Evolutionary conservation across 208 protist genomes (phyloP).

Genomic region (Leptomonas seymouri): DNA sequence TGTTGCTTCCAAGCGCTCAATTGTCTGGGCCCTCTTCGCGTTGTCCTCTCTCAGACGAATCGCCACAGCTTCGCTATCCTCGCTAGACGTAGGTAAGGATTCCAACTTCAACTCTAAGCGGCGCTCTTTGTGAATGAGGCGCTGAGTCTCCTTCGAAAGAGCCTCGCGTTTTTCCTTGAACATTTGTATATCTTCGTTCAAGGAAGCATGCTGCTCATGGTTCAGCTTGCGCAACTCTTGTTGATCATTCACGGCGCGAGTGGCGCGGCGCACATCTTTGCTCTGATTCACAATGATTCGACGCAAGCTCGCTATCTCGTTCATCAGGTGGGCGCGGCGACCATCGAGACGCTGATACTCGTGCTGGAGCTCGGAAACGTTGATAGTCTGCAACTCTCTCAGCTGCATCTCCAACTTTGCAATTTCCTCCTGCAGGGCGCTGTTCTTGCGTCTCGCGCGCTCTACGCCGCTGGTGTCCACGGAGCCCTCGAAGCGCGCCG

Average conservation of each 20-base stretch:
- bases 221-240: constrained; percentile 64
- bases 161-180: constrained; percentile 69
- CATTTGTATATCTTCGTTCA: constrained; percentile 69
- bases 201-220: constrained; percentile 61
- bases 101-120: constrained; percentile 28
- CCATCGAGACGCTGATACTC: constrained; percentile 66
- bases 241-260: constrained; percentile 46
- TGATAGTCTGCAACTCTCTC: constrained; percentile 49
- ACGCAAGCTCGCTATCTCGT: constrained; percentile 78
- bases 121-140: constrained; percentile 32
- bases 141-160: constrained; percentile 37
- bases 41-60: constrained; percentile 51
- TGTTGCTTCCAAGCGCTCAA: constrained; percentile 56
- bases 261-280: constrained; percentile 67
- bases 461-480: constrained; percentile 44
- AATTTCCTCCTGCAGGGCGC: constrained; percentile 59
- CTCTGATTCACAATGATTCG: constrained; percentile 83
- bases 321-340: constrained; percentile 61
- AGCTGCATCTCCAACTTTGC: constrained; percentile 59
- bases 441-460: constrained; percentile 52
- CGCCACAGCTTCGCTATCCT: constrained; percentile 35
- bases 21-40: constrained; percentile 48
- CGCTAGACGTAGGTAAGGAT: constrained; percentile 25
- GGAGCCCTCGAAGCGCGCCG: constrained; percentile 28
- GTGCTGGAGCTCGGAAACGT: constrained; percentile 73